phyloP scores from a whole-genome alignment of 2,329 filamentous ascomycete species.

The Fusarium sp. region DNA sequence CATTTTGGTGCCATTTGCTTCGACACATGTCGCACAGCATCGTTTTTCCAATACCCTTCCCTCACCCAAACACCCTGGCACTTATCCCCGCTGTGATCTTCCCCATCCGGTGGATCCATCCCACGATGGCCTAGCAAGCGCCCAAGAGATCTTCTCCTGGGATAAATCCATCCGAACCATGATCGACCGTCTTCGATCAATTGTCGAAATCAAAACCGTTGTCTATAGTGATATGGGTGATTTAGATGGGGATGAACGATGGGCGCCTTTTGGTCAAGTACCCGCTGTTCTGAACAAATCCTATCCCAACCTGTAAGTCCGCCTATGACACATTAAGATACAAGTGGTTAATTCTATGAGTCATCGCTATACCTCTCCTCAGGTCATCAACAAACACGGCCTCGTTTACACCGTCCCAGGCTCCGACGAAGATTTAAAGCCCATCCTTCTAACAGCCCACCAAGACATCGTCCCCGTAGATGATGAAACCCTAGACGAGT shows the following conservation, averaged over 20 bases:
- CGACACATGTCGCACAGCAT: not conserved
- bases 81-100: constrained; percentile 42
- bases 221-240: constrained; percentile 65
- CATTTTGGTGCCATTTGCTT: not conserved
- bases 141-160: constrained; percentile 46
- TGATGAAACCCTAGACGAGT: constrained; percentile 51
- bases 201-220: constrained; percentile 64
- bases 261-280: constrained; percentile 56
- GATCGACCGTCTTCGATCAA: constrained; percentile 60
- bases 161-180: constrained; percentile 44
- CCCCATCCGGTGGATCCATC: constrained; percentile 45
- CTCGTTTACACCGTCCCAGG: constrained; percentile 69
- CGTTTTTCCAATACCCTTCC: not conserved
- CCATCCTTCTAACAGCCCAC: constrained; percentile 53
- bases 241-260: constrained; percentile 62
- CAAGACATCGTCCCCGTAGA: constrained; percentile 57
- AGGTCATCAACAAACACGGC: constrained; percentile 69
- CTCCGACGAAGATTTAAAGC: constrained; percentile 57
- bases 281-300: constrained; percentile 58
- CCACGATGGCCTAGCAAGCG: constrained; percentile 44
- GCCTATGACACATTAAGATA: rapidly evolving
- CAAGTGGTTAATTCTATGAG: constrained; percentile 27
- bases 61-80: rapidly evolving
- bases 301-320: constrained; percentile 59
- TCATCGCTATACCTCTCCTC: constrained; percentile 55